Conservation (phyloP, 2,329 filamentous ascomycete genomes). For the Beauveria scarabaeidicola region DNA sequence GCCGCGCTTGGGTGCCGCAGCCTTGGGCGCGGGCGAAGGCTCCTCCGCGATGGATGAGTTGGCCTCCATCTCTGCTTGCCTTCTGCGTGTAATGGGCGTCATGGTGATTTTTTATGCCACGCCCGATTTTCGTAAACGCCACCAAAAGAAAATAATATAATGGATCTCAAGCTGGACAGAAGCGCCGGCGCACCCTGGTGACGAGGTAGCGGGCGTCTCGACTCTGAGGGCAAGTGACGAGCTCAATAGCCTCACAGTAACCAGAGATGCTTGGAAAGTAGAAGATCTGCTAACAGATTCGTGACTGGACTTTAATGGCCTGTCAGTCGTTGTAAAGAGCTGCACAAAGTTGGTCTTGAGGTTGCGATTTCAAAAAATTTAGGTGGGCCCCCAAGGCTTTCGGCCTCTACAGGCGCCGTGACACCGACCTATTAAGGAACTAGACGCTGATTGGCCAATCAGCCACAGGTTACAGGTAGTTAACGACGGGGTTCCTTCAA, state of each 20-base stretch:
- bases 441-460: slow-evolving; percentile 3
- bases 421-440: neutral
- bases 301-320: neutral
- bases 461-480: neutral
- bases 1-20: slow-evolving; percentile 16
- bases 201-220: neutral
- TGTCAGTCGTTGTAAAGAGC: neutral
- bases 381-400: slow-evolving; percentile 7
- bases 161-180: neutral
- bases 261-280: neutral
- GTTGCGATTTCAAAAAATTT: slow-evolving; percentile 13
- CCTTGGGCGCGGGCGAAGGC: neutral
- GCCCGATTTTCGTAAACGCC: neutral
- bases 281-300: neutral
- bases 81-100: slow-evolving; percentile 9
- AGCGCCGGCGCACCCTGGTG: neutral
- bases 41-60: slow-evolving; percentile 15
- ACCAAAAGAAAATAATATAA: neutral
- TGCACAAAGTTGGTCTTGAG: neutral
- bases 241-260: neutral
- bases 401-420: slow-evolving; percentile 6
- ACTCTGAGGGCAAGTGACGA: neutral
- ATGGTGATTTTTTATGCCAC: neutral
- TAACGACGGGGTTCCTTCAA: no score
- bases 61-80: slow-evolving; percentile 9